Conservation (phyloP, 768 basidiomycete genomes). For the Boletus insuetus region DNA sequence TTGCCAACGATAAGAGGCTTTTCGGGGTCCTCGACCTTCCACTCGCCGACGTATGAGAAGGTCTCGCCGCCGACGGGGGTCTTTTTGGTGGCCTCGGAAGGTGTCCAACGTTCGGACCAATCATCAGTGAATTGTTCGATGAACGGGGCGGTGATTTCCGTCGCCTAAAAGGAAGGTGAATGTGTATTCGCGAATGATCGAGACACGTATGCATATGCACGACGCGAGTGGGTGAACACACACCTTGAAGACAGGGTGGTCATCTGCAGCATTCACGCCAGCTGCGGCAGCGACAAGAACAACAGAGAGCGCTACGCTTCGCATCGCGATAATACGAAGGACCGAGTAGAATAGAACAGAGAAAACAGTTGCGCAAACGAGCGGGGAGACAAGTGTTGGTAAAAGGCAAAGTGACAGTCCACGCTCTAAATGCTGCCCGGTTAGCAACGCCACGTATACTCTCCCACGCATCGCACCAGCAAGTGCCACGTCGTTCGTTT, state of each 20-base stretch:
- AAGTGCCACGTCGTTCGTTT: neutral
- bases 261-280: conserved; percentile 56
- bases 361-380: conserved; percentile 30
- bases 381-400: conserved; percentile 35
- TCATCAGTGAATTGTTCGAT: conserved; percentile 94
- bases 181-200: neutral
- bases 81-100: conserved; percentile 97
- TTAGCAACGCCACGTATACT: conserved; percentile 44
- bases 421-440: conserved; percentile 36
- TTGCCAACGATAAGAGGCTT: conserved; percentile 78
- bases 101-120: conserved; percentile 91
- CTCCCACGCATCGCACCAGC: conserved; percentile 34
- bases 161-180: conserved; percentile 47
- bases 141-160: conserved; percentile 82
- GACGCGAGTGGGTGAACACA: conserved; percentile 19
- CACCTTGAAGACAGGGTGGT: conserved; percentile 70
- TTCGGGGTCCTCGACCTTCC: conserved; percentile 90
- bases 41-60: conserved; percentile 96
- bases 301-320: conserved; percentile 81
- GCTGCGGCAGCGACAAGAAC: conserved; percentile 67
- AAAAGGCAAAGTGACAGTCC: conserved; percentile 12
- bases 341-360: conserved; percentile 41
- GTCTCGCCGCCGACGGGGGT: conserved; percentile 94
- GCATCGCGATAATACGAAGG: conserved; percentile 75
- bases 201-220: conserved; percentile 9